phyloP scores from a whole-genome alignment of 2,329 filamentous ascomycete genomes.

The Fusarium incarnatum region DNA sequence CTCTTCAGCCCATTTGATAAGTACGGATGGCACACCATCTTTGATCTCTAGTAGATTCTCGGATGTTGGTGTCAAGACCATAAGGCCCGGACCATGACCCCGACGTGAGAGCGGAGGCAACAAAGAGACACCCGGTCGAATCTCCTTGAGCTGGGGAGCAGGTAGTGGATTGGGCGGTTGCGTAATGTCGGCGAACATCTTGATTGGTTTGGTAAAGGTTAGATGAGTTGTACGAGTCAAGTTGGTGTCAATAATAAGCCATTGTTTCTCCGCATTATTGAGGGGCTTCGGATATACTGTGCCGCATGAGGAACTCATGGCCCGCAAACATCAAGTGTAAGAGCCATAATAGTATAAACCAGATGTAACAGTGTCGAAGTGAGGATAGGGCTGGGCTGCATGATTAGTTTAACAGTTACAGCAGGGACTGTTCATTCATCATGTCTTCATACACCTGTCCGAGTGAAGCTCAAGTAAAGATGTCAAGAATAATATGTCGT shows the following conservation, averaged over 20 bases:
- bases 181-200: slow-evolving; percentile 44
- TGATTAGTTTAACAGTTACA: background rate
- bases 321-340: background rate
- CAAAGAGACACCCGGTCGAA: slow-evolving; percentile 42
- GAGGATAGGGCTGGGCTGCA: background rate
- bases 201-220: background rate
- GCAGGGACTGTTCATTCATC: background rate
- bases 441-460: background rate
- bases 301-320: background rate
- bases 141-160: slow-evolving; percentile 17
- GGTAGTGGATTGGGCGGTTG: slow-evolving; percentile 43
- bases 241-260: background rate
- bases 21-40: slow-evolving; percentile 61
- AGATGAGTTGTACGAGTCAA: background rate
- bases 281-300: slow-evolving; percentile 11
- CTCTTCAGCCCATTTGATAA: slow-evolving; percentile 79
- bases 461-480: background rate
- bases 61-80: slow-evolving; percentile 47
- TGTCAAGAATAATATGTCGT: background rate
- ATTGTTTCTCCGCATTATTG: slow-evolving; percentile 2
- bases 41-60: slow-evolving; percentile 35
- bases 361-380: background rate
- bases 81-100: slow-evolving; percentile 53
- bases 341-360: background rate
- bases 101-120: slow-evolving; percentile 52